Evolutionary conservation across 2,329 filamentous ascomycete genomes (phyloP).

Genomic region (Cladobotryum protrusum): DNA sequence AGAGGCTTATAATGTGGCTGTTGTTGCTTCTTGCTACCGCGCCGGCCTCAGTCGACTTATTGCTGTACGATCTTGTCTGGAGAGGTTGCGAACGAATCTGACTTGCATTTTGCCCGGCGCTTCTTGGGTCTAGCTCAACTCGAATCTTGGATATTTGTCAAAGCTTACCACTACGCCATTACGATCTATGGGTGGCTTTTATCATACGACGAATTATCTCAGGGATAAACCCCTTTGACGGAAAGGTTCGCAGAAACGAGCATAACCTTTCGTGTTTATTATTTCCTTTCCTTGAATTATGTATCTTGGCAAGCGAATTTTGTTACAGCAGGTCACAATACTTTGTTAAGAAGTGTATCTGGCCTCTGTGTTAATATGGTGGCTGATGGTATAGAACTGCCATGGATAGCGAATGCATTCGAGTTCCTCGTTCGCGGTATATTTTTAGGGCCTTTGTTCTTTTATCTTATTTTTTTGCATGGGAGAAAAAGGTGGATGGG

Average conservation of each 20-base stretch:
- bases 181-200: neutral
- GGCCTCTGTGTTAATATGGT: slow-evolving; percentile 28
- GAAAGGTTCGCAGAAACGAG: neutral
- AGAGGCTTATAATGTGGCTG: neutral
- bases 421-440: neutral
- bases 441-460: no score
- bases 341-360: slow-evolving; percentile 14
- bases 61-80: neutral
- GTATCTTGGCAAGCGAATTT: slow-evolving; percentile 16
- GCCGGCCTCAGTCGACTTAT: slow-evolving; percentile 1
- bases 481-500: slow-evolving; percentile 4
- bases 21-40: neutral
- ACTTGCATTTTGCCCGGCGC: neutral
- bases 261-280: neutral
- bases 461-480: neutral
- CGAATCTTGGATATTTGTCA: neutral
- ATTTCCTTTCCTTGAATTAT: slow-evolving; percentile 5
- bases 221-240: no score
- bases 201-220: neutral
- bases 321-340: slow-evolving; percentile 15
- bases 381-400: slow-evolving; percentile 17
- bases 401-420: slow-evolving; percentile 6
- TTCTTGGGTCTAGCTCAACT: neutral
- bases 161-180: neutral
- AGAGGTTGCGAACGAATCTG: neutral